Base-by-base conservation (phyloP, 495 filamentous ascomycete species). In the Xylaria longipes region DNA sequence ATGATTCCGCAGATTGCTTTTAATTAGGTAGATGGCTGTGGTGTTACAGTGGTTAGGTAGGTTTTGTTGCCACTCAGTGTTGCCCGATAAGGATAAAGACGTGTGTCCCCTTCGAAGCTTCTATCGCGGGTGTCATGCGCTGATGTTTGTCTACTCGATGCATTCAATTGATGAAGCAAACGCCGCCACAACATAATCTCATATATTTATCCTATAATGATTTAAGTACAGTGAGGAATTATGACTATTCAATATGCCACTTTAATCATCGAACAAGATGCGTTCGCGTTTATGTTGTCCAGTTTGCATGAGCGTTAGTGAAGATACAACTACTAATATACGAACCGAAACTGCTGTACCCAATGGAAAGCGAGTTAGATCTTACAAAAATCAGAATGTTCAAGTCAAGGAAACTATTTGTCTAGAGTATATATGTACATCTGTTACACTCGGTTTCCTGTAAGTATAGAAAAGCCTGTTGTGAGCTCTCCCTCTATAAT, bases 351-450 rank as follows among this genome's bases (percentile, higher is more conserved):
- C 17, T 15, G 31, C 22, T 43, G 25, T 33, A 64, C 6, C 7
- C 6, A 3, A 20, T 41, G 14, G 27, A 46, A 9, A 31, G 41
- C 15, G 15, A 39, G 45, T 50, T 25, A 25, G 15, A 58, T 50
- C 43, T 61, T 61, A 39, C 29, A 52, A 56, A 60, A 56, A 48
- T 57, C 27, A 35, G 27, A 64, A 65, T 70, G 64, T 75, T 75
- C 48, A 72, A 73, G 71, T 71, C 75, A 71, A 68, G 62, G 71
- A 74, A 78, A 74, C 75, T 77, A 74, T 63, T 65, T 71, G 73
- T 82, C 70, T 76, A 65, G 65, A 52, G 65, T 64, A 74, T 82
- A 78, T 84, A 85, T 83, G 75, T 85, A 84, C 82, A 85, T 76
- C 62, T 77, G 76, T 67, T 58, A 63, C 66, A 71, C 64, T 60